phyloP scores from a whole-genome alignment of 1,139 yeast genomes.

The Debaryomyces udenii region DNA sequence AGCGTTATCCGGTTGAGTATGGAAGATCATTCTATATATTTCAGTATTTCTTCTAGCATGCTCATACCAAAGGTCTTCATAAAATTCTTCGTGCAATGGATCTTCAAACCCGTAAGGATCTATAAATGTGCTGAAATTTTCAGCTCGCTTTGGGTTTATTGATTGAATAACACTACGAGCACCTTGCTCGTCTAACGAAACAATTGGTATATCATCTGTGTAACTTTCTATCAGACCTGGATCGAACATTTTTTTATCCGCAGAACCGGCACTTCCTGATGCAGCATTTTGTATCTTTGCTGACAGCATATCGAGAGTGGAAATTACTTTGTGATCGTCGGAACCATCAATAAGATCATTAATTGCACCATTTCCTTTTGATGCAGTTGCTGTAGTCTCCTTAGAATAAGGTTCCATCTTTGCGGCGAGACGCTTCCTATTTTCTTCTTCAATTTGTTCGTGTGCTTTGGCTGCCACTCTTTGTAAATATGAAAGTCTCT shows the following conservation, averaged over 20 bases:
- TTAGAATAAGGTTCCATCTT: constrained; percentile 29
- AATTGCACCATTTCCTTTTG: neutral
- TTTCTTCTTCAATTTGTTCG: constrained; percentile 35
- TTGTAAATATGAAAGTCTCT: constrained; percentile 69
- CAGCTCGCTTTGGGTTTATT: constrained; percentile 34
- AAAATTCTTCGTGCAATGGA: constrained; percentile 77
- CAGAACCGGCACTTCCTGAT: neutral
- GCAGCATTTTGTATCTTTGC: neutral
- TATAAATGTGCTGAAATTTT: constrained; percentile 51
- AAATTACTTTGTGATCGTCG: constrained; percentile 11
- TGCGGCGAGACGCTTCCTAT: constrained; percentile 34
- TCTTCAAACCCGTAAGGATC: constrained; percentile 91
- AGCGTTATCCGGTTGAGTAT: constrained; percentile 90
- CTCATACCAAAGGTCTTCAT: constrained; percentile 86
- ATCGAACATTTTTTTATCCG: constrained; percentile 6
- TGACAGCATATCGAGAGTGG: constrained; percentile 8
- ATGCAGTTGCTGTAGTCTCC: neutral
- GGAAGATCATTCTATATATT: constrained; percentile 82
- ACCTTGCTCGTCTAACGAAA: constrained; percentile 49
- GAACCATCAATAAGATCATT: neutral
- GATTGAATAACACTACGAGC: constrained; percentile 46
- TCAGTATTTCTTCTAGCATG: constrained; percentile 84
- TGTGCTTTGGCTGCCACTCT: constrained; percentile 54
- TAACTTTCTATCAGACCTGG: constrained; percentile 6
- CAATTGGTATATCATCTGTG: constrained; percentile 46